These are phyloP conservation scores for Scutellaria galericulata DNA, from an alignment of 257 asterid genomes.

Conservation along the genomic window DNA sequence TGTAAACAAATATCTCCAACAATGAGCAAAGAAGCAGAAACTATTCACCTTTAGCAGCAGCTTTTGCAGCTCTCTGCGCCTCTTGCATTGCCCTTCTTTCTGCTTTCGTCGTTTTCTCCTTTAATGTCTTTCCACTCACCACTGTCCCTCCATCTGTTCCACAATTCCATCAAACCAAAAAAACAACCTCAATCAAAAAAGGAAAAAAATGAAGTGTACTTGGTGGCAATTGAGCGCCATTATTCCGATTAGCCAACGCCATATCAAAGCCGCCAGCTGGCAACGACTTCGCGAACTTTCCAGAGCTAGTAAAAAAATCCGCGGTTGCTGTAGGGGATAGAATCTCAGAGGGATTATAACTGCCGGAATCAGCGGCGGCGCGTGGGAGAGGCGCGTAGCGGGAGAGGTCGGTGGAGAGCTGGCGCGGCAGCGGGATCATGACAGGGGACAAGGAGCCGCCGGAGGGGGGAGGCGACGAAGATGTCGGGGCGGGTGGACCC, in stretches of 20 bases:
- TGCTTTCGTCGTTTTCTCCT: conserved; percentile 77
- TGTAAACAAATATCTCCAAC: neutral
- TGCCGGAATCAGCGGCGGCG: conserved; percentile 52
- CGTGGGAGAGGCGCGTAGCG: conserved; percentile 43
- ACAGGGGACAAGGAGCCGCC: conserved; percentile 76
- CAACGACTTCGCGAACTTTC: conserved; percentile 67
- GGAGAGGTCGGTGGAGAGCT: conserved; percentile 50
- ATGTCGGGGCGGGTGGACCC: conserved; percentile 51
- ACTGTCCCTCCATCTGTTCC: conserved; percentile 56
- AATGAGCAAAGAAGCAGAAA: conserved; percentile 2
- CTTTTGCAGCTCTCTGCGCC: conserved; percentile 85
- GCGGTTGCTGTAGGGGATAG: conserved; percentile 48
- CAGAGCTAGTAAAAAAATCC: conserved; percentile 54
- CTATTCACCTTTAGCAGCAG: conserved; percentile 61
- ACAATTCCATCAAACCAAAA: conserved; percentile 32
- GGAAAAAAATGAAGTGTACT: conserved; percentile 39
- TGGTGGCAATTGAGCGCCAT: conserved; percentile 44
- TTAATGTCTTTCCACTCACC: conserved; percentile 50
- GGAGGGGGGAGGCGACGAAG: conserved; percentile 57
- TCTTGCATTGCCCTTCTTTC: conserved; percentile 87
- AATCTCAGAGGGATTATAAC: conserved; percentile 81
- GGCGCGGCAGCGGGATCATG: conserved; percentile 88
- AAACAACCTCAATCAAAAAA: conserved; percentile 13
- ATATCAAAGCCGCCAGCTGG: conserved; percentile 65
- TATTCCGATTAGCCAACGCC: conserved; percentile 51